Base-by-base conservation (phyloP, 83 land plant genomes). In the Thuja plicata region DNA sequence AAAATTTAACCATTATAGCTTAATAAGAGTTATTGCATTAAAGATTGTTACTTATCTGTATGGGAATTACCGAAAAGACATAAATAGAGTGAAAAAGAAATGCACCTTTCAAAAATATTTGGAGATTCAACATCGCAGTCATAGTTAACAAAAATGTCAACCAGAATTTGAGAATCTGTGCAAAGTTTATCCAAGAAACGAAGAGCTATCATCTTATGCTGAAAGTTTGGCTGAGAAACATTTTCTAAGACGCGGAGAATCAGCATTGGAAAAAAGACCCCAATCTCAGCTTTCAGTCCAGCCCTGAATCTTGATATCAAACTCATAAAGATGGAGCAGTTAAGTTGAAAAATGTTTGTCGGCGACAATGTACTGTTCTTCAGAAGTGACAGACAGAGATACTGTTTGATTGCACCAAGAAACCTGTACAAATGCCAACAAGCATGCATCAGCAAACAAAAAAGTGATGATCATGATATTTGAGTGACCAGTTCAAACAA, bases 241-340 rank as follows among this genome's bases (percentile, higher is more conserved):
- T 98, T 98, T 82, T 97, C 99, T n/a, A 98, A 92, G 32, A 96
- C 97, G 70, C 99, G 93, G 30, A 98, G 97, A 87, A 98, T 90
- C 41, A 98, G 95, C 99, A 97, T 97, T 34, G 99, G 99, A 88
- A 98, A 98, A 89, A 98, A 98, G 30, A 98, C 98, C 10, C 99
- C 99, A 89, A 98, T 94, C 90, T 98, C 99, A 88, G 94, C 95
- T 87, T 98, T 98, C 89, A 98, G 74, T 2, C 97, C 99, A 76
- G 99, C 96, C 94, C 99, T 89, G 76, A 95, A 98, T 88, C 94
- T 97, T 89, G 94, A 93, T 40, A 98, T 89, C 54, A 98, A 90
- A 88, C 90, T 97, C 93, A 89, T 92, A 88, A 98, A 98, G 73
- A 98, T 97, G 45, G 98, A 94, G 91, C 98, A 98, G 21, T 95